Evolutionary conservation across 1,284 basidiomycete species (phyloP).

Genomic region (Entoloma clypeatum): DNA sequence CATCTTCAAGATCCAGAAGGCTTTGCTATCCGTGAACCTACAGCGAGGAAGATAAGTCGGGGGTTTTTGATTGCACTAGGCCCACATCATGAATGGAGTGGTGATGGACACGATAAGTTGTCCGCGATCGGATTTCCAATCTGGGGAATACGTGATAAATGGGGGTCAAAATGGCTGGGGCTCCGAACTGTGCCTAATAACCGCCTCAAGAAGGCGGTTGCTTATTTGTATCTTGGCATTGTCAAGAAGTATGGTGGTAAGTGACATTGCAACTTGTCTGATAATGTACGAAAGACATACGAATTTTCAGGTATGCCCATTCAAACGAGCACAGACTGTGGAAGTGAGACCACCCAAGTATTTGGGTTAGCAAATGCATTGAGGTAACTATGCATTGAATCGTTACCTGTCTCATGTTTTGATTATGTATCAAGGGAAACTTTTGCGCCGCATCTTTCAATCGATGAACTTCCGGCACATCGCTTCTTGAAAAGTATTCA

Average conservation of each 20-base stretch:
- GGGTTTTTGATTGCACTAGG: slow-evolving; percentile 23
- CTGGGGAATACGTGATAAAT: slow-evolving; percentile 30
- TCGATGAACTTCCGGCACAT: slow-evolving; percentile 26
- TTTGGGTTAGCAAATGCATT: slow-evolving; percentile 30
- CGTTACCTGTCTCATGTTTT: slow-evolving; percentile 8
- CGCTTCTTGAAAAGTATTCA: slow-evolving; percentile 27
- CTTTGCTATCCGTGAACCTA: slow-evolving; percentile 27
- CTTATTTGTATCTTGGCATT: slow-evolving; percentile 29
- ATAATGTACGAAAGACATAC: background rate
- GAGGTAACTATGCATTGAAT: slow-evolving; percentile 20
- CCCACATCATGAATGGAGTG: slow-evolving; percentile 31
- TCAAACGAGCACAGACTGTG: slow-evolving; percentile 32
- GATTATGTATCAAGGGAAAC: background rate
- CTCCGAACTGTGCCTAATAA: slow-evolving; percentile 37
- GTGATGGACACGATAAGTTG: slow-evolving; percentile 38
- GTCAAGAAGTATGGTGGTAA: slow-evolving; percentile 28
- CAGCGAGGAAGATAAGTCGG: slow-evolving; percentile 24
- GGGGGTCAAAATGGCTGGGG: slow-evolving; percentile 28
- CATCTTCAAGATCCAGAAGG: slow-evolving; percentile 21
- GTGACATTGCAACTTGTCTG: slow-evolving; percentile 6
- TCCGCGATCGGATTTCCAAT: slow-evolving; percentile 33
- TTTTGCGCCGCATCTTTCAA: slow-evolving; percentile 17
- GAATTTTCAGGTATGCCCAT: slow-evolving; percentile 30
- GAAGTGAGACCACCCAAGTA: slow-evolving; percentile 29
- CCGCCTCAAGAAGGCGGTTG: slow-evolving; percentile 23